phyloP scores from a whole-genome alignment of 768 basidiomycete species.

The Rhodotorula sphaerocarpa region DNA sequence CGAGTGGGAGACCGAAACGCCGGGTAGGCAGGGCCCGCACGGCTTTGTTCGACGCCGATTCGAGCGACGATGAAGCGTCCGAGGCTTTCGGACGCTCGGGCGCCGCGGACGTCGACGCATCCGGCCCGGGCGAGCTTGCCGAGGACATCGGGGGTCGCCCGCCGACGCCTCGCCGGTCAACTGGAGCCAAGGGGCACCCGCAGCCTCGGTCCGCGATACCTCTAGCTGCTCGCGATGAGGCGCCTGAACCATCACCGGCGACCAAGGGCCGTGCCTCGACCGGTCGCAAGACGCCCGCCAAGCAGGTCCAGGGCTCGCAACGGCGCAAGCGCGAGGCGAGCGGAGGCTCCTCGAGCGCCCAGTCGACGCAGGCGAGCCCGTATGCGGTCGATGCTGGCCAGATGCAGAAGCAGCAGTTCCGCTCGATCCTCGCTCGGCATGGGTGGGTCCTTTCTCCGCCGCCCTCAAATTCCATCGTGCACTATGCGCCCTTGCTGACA shows the following conservation, averaged over 20 bases:
- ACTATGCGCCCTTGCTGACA: neutral
- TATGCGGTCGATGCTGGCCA: too few species aligned
- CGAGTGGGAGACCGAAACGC: constrained; percentile 6
- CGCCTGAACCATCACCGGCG: neutral
- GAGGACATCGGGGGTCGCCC: too few species aligned
- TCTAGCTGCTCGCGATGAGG: too few species aligned
- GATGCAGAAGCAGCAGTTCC: too few species aligned
- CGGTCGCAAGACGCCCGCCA: neutral
- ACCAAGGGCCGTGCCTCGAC: neutral
- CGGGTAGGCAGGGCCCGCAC: constrained; percentile 11
- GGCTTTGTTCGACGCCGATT: constrained; percentile 11
- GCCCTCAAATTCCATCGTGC: too few species aligned
- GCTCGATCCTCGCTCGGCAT: constrained; percentile 11
- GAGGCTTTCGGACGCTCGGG: too few species aligned
- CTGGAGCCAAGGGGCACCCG: too few species aligned
- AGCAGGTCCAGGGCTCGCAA: neutral
- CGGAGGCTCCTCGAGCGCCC: neutral
- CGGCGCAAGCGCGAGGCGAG: constrained; percentile 25
- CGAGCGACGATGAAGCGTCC: neutral
- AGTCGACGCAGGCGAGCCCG: neutral
- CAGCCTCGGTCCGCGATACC: too few species aligned
- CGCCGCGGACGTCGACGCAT: too few species aligned
- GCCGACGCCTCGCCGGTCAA: neutral
- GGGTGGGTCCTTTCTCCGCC: constrained; percentile 13
- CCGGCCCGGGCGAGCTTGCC: neutral